Base-by-base conservation (phyloP, 768 basidiomycete species). In the Zangia roseola region DNA sequence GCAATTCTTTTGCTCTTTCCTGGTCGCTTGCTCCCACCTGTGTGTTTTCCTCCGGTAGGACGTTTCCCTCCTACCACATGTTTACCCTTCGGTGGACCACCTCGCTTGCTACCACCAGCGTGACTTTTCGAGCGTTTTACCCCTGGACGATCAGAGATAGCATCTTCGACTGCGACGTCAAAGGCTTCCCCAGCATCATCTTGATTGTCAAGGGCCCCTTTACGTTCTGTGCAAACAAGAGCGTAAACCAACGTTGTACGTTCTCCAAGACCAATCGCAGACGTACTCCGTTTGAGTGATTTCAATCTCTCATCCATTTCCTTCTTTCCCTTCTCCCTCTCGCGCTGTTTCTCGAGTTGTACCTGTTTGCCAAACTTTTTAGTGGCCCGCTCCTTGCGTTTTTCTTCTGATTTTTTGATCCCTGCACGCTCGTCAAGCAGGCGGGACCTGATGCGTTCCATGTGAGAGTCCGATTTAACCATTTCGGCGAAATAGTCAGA, bases 331-430 rank as follows among this genome's bases (percentile, higher is more conserved):
- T 75, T 79, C 68, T 94, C 87, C 38, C 95, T 75, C 74, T 95
- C 91, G 67, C 92, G 91, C 56, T 91, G 76, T 69, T 94, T 94
- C 74, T 97, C 94, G 31, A 90, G 70, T 70, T 99, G 97, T 10
- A 98, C 92, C 69, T 97, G 91, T 69, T 98, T 99, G 21, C 95
- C 95, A 62, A 91, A 97, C 76, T 97, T 98, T 76, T 98, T 97
- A 47, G 92, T 87, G 61, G 97, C 89, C 39, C 97, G 79, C 68
- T 97, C 91, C 59, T 85, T 87, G 56, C 88, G 81, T 61, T 92
- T 94, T 46, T 92, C 88, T 63, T 98, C 95, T 50, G 87, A 80
- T 68, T 88, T 90, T 68, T 97, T 94, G 58, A 98, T 93, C 1
- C 79, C 77, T 1, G 92, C 89, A 21, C 76, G 72, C 68, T 98